Conservation (phyloP, 805 yeast species). For the Nakazawaea anatomiae region DNA sequence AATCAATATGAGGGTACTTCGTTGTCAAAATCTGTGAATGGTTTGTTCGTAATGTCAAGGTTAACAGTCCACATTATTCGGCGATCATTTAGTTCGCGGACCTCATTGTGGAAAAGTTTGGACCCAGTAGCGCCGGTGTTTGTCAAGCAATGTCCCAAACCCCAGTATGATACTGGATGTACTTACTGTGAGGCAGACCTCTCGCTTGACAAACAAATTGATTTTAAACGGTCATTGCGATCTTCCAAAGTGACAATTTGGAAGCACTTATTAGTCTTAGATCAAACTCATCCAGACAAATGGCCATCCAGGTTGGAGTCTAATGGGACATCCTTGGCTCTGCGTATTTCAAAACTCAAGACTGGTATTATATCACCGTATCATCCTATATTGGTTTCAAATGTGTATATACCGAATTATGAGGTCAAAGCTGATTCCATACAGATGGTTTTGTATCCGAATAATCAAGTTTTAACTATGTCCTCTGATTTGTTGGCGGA, state of each 20-base stretch:
- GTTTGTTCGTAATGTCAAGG: not conserved
- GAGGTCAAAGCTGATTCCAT: slow-evolving; percentile 2
- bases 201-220: slow-evolving; percentile 38
- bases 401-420: slow-evolving; percentile 27
- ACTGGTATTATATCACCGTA: slow-evolving; percentile 29
- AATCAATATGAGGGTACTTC: no score
- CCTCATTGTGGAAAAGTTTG: not conserved
- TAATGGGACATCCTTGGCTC: slow-evolving; percentile 36
- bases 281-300: slow-evolving; percentile 26
- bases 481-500: slow-evolving; percentile 17
- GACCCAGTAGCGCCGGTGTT: slow-evolving; percentile 11
- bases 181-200: slow-evolving; percentile 45
- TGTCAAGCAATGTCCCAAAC: slow-evolving; percentile 39
- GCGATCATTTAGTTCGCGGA: not conserved
- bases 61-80: not conserved
- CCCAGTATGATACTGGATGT: slow-evolving; percentile 54
- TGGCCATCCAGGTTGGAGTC: slow-evolving; percentile 51
- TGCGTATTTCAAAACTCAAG: slow-evolving; percentile 30
- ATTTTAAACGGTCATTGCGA: slow-evolving; percentile 30
- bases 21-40: no score
- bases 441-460: slow-evolving; percentile 50
- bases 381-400: slow-evolving; percentile 47
- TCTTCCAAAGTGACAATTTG: slow-evolving; percentile 45
- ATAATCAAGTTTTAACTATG: slow-evolving; percentile 36
- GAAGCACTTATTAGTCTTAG: slow-evolving; percentile 50